A percentile compares a stretch with the other conserved stretches of the same genome.
Evolutionary conservation across 2,329 filamentous ascomycete species (phyloP).

Genomic region (Aspergillus uvarum): DNA sequence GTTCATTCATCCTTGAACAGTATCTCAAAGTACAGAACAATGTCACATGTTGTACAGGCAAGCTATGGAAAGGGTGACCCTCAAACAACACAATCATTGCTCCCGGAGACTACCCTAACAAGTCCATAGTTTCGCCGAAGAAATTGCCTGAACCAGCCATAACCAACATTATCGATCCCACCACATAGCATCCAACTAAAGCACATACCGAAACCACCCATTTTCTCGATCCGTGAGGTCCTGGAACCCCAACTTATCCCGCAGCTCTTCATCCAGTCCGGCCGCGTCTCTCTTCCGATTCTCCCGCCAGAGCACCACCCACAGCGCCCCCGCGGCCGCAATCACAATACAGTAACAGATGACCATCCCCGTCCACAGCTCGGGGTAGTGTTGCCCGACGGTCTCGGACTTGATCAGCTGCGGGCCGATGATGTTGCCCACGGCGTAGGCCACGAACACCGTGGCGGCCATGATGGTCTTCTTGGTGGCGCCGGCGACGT

Average conservation of each 20-base stretch:
- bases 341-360: conserved; percentile 69
- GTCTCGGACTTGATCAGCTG: conserved; percentile 68
- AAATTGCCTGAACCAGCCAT: too few species aligned
- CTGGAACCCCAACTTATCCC: conserved; percentile 64
- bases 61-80: too few species aligned
- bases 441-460: conserved; percentile 73
- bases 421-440: conserved; percentile 74
- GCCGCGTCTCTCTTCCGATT: conserved; percentile 55
- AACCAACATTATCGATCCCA: too few species aligned
- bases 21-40: too few species aligned
- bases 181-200: conserved; percentile 28
- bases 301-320: conserved; percentile 58
- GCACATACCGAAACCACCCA: conserved; percentile 63
- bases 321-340: conserved; percentile 55
- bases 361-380: conserved; percentile 69
- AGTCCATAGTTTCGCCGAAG: too few species aligned
- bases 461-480: conserved; percentile 74
- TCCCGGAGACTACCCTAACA: too few species aligned
- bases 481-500: conserved; percentile 74
- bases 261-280: conserved; percentile 58
- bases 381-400: conserved; percentile 66
- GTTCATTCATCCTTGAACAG: too few species aligned
- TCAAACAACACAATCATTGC: too few species aligned
- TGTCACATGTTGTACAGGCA: too few species aligned
- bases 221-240: conserved; percentile 70